Conservation (phyloP, 1,139 yeast species). For the Petasospora fabianii region DNA sequence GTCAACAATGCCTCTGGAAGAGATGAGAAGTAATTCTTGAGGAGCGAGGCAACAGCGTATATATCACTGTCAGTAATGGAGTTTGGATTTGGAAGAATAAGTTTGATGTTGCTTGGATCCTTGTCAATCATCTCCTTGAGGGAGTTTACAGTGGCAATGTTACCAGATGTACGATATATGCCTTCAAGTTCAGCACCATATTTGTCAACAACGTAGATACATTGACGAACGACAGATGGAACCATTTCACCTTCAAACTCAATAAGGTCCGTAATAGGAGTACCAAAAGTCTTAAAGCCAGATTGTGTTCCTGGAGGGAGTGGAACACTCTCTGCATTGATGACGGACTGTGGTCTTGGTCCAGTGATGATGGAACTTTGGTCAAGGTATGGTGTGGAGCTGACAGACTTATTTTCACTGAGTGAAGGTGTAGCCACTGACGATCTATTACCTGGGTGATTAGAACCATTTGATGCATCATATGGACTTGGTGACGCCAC, state of each 20-base stretch:
- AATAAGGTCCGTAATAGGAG: slow-evolving; percentile 69
- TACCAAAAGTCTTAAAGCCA: slow-evolving; percentile 69
- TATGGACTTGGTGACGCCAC: slow-evolving; percentile 5
- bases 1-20: slow-evolving; percentile 73
- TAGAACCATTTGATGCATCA: slow-evolving; percentile 2
- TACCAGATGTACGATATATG: slow-evolving; percentile 82
- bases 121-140: slow-evolving; percentile 69
- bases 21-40: slow-evolving; percentile 63
- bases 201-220: slow-evolving; percentile 80
- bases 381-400: slow-evolving; percentile 13
- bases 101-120: slow-evolving; percentile 66
- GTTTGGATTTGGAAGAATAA: slow-evolving; percentile 47
- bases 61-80: slow-evolving; percentile 67
- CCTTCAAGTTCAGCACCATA: slow-evolving; percentile 87
- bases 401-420: slow-evolving; percentile 2
- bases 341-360: slow-evolving; percentile 37
- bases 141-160: slow-evolving; percentile 67
- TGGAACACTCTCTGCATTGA: slow-evolving; percentile 28
- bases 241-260: slow-evolving; percentile 87
- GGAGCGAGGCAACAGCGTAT: slow-evolving; percentile 63
- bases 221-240: slow-evolving; percentile 85
- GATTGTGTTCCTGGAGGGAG: slow-evolving; percentile 35
- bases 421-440: neutral
- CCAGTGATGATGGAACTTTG: slow-evolving; percentile 32
- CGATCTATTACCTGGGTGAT: neutral